Conservation (phyloP, 371 early-diverging fungal genomes). For the Cokeromyces recurvatus region DNA sequence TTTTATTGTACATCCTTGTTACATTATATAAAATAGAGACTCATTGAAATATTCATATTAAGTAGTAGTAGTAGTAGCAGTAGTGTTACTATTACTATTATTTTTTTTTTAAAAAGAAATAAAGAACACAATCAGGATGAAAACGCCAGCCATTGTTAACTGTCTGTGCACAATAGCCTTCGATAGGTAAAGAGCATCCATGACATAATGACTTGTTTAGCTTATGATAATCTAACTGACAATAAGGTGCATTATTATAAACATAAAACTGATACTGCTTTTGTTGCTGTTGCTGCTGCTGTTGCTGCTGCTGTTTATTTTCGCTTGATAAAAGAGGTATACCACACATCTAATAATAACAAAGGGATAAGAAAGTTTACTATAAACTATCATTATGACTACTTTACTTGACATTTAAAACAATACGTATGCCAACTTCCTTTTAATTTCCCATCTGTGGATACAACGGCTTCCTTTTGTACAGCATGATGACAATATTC, state of each 20-base stretch:
- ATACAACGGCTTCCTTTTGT: constrained; percentile 64
- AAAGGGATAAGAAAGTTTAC: too few species aligned
- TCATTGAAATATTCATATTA: too few species aligned
- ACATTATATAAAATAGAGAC: too few species aligned
- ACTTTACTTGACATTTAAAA: constrained; percentile 31
- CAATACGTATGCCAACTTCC: constrained; percentile 63
- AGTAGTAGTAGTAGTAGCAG: too few species aligned
- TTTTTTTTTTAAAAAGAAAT: too few species aligned
- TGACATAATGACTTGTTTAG: constrained; percentile 75
- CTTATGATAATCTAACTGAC: constrained; percentile 77
- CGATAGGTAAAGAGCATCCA: constrained; percentile 72
- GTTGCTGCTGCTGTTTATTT: too few species aligned
- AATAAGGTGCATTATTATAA: constrained; percentile 71
- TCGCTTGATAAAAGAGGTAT: constrained; percentile 70
- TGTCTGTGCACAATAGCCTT: constrained; percentile 81
- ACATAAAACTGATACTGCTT: constrained; percentile 88
- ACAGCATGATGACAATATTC: constrained; percentile 58
- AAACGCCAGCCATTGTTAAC: constrained; percentile 56
- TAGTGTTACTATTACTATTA: too few species aligned
- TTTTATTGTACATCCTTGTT: too few species aligned
- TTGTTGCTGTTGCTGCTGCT: too few species aligned
- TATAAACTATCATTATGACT: not conserved
- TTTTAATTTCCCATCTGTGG: constrained; percentile 65
- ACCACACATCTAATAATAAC: constrained; percentile 21
- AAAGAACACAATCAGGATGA: too few species aligned